Conservation (phyloP, 495 filamentous ascomycete genomes). For the Neurospora sp. region DNA sequence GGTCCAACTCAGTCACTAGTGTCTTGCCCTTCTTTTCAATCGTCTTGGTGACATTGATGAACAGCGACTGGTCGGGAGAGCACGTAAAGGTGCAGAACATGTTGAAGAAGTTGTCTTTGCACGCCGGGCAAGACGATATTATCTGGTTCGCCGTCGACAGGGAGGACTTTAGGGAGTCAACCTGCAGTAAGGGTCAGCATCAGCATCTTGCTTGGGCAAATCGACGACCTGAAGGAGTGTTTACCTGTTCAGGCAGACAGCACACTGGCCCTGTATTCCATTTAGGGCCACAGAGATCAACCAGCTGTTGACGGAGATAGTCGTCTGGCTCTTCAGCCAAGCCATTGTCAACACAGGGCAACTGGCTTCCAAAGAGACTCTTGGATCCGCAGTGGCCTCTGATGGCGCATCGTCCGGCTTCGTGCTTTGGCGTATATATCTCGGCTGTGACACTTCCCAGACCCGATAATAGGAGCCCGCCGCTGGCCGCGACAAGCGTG, state of each 20-base stretch:
- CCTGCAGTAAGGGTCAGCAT: slow-evolving; percentile 29
- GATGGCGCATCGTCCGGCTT: slow-evolving; percentile 82
- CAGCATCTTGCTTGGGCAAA: background rate
- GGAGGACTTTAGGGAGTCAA: slow-evolving; percentile 67
- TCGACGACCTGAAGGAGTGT: background rate
- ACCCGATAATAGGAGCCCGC: slow-evolving; percentile 24
- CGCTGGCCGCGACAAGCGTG: slow-evolving; percentile 24
- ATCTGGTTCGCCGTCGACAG: slow-evolving; percentile 79
- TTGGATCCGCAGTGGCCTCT: slow-evolving; percentile 85
- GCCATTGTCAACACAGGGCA: slow-evolving; percentile 92
- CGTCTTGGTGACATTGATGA: slow-evolving; percentile 83
- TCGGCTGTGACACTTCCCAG: slow-evolving; percentile 21
- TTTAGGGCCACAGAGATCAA: slow-evolving; percentile 75
- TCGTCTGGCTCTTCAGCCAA: slow-evolving; percentile 62
- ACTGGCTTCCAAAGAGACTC: slow-evolving; percentile 72
- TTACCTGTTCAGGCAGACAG: slow-evolving; percentile 71
- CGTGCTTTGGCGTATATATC: slow-evolving; percentile 54
- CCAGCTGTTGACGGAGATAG: slow-evolving; percentile 59
- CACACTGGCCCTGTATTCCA: slow-evolving; percentile 80
- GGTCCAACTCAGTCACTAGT: slow-evolving; percentile 79
- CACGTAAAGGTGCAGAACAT: slow-evolving; percentile 96
- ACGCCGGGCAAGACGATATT: slow-evolving; percentile 88
- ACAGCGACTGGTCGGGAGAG: slow-evolving; percentile 90
- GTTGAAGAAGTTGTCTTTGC: slow-evolving; percentile 95
- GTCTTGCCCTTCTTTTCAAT: slow-evolving; percentile 54